phyloP scores from a whole-genome alignment of 164 flowering plant genomes.

The Berberis thunbergii region DNA sequence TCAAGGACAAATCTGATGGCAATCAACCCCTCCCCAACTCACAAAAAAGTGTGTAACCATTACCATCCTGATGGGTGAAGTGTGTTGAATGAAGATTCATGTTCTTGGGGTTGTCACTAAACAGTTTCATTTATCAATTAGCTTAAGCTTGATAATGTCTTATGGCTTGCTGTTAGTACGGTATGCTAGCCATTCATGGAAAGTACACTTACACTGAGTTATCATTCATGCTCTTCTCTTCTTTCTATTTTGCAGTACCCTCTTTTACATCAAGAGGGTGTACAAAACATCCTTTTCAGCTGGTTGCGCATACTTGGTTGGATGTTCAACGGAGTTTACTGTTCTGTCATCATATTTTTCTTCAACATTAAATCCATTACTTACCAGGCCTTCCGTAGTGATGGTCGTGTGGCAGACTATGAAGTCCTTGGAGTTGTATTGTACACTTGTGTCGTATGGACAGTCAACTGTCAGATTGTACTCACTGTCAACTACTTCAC shows the following conservation, averaged over 20 bases:
- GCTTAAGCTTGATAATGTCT: too few relatives aligned
- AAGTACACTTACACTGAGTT: too few relatives aligned
- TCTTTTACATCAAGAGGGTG: background rate
- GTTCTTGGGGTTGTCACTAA: too few relatives aligned
- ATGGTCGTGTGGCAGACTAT: slow-evolving; percentile 50
- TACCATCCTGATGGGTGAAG: too few relatives aligned
- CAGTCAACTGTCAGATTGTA: slow-evolving; percentile 30
- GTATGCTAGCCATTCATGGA: too few relatives aligned
- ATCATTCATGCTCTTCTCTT: background rate
- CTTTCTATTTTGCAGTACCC: background rate
- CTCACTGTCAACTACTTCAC: slow-evolving; percentile 73
- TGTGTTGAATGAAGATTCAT: too few relatives aligned
- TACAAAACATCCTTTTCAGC: slow-evolving; percentile 44
- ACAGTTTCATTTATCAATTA: too few relatives aligned
- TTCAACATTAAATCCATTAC: slow-evolving; percentile 9
- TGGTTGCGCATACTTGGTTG: slow-evolving; percentile 74
- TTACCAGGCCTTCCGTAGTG: slow-evolving; percentile 51
- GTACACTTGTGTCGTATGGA: slow-evolving; percentile 71
- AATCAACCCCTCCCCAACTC: too few relatives aligned
- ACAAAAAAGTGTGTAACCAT: too few relatives aligned
- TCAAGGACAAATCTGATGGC: too few relatives aligned
- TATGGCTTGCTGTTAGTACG: too few relatives aligned
- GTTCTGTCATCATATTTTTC: slow-evolving; percentile 65
- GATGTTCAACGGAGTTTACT: slow-evolving; percentile 61
- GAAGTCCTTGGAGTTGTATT: slow-evolving; percentile 53